Conservation (phyloP, 2,329 filamentous ascomycete species). For the Aspergillus awamori region DNA sequence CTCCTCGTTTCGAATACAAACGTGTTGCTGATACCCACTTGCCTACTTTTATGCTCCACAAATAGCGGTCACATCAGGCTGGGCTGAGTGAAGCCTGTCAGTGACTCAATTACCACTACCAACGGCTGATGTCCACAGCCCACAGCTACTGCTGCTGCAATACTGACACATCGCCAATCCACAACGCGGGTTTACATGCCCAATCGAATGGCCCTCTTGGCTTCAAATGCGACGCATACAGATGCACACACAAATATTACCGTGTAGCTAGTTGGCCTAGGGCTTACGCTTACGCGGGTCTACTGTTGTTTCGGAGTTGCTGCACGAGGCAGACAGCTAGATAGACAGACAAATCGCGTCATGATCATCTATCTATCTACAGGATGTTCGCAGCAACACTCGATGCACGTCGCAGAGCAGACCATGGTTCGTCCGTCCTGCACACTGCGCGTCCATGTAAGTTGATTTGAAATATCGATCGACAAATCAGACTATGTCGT, state of each 20-base stretch:
- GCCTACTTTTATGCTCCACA: neutral
- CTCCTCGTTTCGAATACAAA: neutral
- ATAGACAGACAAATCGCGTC: neutral
- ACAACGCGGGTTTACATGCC: neutral
- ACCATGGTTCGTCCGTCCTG: neutral
- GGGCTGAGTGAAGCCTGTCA: neutral
- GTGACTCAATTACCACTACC: neutral
- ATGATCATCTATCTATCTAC: neutral
- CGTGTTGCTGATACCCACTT: neutral
- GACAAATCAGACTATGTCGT: neutral
- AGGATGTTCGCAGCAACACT: neutral
- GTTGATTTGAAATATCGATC: neutral
- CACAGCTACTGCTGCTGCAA: neutral
- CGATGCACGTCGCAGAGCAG: neutral
- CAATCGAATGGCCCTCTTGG: neutral
- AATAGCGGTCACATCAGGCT: neutral
- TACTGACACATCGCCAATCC: constrained; percentile 6
- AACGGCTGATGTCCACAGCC: neutral
- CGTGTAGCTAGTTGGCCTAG: neutral
- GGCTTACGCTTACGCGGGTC: neutral
- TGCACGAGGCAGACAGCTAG: neutral
- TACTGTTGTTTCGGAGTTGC: neutral
- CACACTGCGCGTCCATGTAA: neutral
- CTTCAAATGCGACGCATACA: neutral
- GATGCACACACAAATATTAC: neutral